Base-by-base conservation (phyloP, 495 filamentous ascomycete species). In the Amniculicola lignicola region DNA sequence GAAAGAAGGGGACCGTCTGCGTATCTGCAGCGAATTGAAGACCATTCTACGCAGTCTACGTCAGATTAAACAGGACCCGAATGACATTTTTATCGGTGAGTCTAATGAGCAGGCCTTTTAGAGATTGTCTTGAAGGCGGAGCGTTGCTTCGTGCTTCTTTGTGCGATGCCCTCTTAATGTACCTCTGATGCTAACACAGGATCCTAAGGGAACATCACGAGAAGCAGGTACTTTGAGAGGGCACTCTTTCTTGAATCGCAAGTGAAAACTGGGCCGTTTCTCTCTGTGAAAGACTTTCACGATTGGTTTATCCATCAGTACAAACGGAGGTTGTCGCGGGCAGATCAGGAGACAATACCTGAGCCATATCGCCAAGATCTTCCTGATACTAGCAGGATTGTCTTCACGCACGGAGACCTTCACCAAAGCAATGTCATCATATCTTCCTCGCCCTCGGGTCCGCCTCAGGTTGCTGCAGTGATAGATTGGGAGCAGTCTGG, bases 401-500 rank as follows among this genome's bases (percentile, higher is more conserved):
- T 68, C 2, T 79, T 77, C 38, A 78, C 76, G 12, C 75, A 78
- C 59, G 67, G 61, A 21, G 74, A 73, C 55, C 59, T 77, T 22
- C 72, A 75, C 59, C 74, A 59, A 31, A 73, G 69, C 43, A 77
- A 79, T 53, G 74, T 78, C 55, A 53, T 77, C 47, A 49, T 77
- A 16, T 70, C 69, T 14, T n/a, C 61, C 11, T 41, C 54, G n/a
- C n/a, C n/a, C n/a, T n/a, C n/a, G n/a, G n/a, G n/a, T 24, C 55
- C 50, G 1, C 69, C 70, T 33, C 65, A 47, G 38, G 44, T 73
- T 29, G 57, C 69, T 15, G 67, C 71, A 0, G 58, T 79, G 23
- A 51, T 77, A 21, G 75, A 76, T 39, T 77, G 74, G 76, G 69
- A 75, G 44, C 72, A 77, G 48, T 71, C 75, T 3, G 74, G 74